Evolutionary conservation across 371 early-diverging fungal species (phyloP), one percentile per base, ranked within the genome.

Genomic region (Mortierella sp.): DNA sequence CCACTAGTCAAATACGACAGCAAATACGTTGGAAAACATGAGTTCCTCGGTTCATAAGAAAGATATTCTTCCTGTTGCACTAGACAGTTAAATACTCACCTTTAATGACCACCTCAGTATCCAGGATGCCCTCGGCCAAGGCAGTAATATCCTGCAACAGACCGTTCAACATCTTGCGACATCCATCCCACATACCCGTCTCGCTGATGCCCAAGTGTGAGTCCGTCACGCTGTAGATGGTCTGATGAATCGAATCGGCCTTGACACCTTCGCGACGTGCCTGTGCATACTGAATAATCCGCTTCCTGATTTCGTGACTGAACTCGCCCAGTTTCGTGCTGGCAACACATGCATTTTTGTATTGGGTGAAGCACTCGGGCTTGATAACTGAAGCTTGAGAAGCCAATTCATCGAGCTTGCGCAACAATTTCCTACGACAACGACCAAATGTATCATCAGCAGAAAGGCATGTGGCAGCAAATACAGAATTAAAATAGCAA

Each of bases 131-230:
- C 23, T 76, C 76, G 0, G 65, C 61, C 31, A 89, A 62, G 32
- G 81, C 80, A 5, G 72, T 59, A 37, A 84, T 48, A 56, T 88
- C 88, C 50, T 80, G 84, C 42, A 73, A 72, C 50, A 89, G 55
- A 1, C 81, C 79, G 28, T 83, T 84, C n/a, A 87, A 27, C 9
- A 81, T 78, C 62, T 83, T 84, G 32, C 86, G 70, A 54, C 84
- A 83, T 26, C 86, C 85, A 70, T 89, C 89, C 86, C 87, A 88
- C 83, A 89, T 83, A 12, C 84, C 68, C n/a, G 81, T 84, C 50
- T 89, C 89, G 21, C 76, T 71, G 56, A 87, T 81, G 26, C 84
- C 84, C 34, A 89, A 69, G 37, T 83, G 76, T 27, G 84, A 79
- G 26, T 87, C 87, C 0, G 86, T 84, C 37, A 83, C 84, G 42